phyloP scores from a whole-genome alignment of 2,329 filamentous ascomycete species.

The Fusarium miscanthi region DNA sequence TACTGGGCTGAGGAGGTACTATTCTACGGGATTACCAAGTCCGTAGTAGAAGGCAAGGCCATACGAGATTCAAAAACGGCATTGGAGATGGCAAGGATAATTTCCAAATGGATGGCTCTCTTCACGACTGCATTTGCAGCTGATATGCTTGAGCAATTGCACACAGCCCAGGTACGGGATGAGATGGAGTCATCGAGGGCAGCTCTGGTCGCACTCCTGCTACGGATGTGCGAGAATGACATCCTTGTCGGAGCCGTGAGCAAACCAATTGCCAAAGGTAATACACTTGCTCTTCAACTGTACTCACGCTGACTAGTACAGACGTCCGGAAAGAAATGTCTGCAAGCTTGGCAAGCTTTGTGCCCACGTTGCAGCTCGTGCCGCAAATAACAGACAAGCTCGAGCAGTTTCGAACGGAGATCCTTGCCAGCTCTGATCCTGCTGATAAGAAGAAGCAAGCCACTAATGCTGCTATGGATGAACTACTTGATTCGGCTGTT shows the following conservation, averaged over 20 bases:
- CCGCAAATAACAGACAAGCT: constrained; percentile 65
- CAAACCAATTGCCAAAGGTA: constrained; percentile 65
- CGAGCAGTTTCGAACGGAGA: constrained; percentile 68
- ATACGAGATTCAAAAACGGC: constrained; percentile 61
- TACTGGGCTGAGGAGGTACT: constrained; percentile 85
- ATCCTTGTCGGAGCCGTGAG: constrained; percentile 65
- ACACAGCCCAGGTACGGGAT: constrained; percentile 59
- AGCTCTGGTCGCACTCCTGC: constrained; percentile 71
- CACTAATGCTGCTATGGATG: constrained; percentile 63
- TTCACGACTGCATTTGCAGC: constrained; percentile 64
- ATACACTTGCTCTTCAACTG: not conserved
- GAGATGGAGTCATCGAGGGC: constrained; percentile 71
- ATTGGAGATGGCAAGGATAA: constrained; percentile 60
- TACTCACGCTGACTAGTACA: constrained; percentile 41
- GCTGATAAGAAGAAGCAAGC: constrained; percentile 63
- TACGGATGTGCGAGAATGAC: constrained; percentile 70
- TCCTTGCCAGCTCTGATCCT: constrained; percentile 66
- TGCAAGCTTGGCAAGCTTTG: constrained; percentile 63
- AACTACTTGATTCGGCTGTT: constrained; percentile 67
- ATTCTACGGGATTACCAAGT: constrained; percentile 91
- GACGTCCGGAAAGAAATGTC: constrained; percentile 62
- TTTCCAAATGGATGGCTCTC: constrained; percentile 69
- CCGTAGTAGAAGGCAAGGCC: constrained; percentile 70
- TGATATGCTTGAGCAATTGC: constrained; percentile 60
- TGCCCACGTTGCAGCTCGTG: constrained; percentile 67